Conservation (phyloP, 345 rosid species). For the Linum tenue region DNA sequence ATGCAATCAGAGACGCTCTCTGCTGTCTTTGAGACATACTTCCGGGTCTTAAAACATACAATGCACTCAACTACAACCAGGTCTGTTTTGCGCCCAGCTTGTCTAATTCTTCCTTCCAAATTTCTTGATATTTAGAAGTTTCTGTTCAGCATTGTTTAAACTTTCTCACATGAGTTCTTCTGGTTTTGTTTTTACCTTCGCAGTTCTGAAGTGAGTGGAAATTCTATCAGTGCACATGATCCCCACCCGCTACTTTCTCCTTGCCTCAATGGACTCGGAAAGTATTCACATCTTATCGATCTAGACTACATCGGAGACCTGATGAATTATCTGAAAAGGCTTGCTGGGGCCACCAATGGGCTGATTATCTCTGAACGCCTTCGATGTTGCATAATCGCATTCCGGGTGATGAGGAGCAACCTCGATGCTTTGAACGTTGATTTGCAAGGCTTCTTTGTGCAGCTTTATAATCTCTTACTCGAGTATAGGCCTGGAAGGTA, state of each 20-base stretch:
- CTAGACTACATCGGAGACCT: constrained; percentile 85
- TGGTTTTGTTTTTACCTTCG: constrained; percentile 3
- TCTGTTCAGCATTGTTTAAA: neutral
- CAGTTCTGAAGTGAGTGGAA: constrained; percentile 43
- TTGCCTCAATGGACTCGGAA: constrained; percentile 77
- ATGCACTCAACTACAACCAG: constrained; percentile 42
- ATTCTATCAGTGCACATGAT: constrained; percentile 17
- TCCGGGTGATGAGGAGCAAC: constrained; percentile 90
- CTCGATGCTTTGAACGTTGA: constrained; percentile 93
- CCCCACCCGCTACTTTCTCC: constrained; percentile 68
- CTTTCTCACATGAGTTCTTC: neutral
- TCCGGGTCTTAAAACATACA: constrained; percentile 77
- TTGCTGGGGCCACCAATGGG: constrained; percentile 40
- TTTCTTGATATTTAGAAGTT: neutral
- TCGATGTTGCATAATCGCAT: constrained; percentile 84
- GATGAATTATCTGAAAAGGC: constrained; percentile 75
- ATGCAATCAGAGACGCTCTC: constrained; percentile 79
- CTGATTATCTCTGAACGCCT: constrained; percentile 71
- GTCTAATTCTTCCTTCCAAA: neutral
- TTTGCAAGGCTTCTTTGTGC: constrained; percentile 81
- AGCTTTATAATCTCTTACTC: constrained; percentile 76
- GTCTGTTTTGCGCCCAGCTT: constrained; percentile 20
- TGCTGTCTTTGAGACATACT: constrained; percentile 82
- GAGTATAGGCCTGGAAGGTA: constrained; percentile 97
- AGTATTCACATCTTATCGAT: constrained; percentile 77